phyloP scores from a whole-genome alignment of 2,329 filamentous ascomycete species.

The Aspergillus phoenicis region DNA sequence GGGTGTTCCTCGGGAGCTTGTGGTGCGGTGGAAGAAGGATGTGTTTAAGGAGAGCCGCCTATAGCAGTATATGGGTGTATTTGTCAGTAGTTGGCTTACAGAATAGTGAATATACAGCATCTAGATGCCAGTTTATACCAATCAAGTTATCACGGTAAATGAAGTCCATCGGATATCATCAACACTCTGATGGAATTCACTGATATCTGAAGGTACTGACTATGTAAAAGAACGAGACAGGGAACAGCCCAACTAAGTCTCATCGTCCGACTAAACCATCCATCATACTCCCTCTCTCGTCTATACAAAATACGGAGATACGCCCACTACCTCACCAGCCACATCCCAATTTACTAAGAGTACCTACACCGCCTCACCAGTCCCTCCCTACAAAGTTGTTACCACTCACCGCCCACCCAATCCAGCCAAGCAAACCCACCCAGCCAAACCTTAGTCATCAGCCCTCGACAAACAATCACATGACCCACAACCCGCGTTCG shows the following conservation, averaged over 20 bases:
- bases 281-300: too few relatives aligned
- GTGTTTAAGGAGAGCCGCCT: conserved; percentile 43
- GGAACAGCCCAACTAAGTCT: too few relatives aligned
- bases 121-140: too few relatives aligned
- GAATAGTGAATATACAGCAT: not conserved
- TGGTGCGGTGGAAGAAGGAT: conserved; percentile 54
- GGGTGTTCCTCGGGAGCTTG: conserved; percentile 59
- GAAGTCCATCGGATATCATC: too few relatives aligned
- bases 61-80: conserved; percentile 13
- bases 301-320: too few relatives aligned
- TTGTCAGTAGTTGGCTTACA: too few relatives aligned
- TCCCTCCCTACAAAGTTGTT: too few relatives aligned
- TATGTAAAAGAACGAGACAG: too few relatives aligned
- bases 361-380: not conserved
- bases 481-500: conserved; percentile 43
- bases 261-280: too few relatives aligned
- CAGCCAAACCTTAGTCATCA: conserved; percentile 21
- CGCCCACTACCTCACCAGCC: not conserved
- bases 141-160: too few relatives aligned
- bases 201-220: too few relatives aligned
- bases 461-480: conserved; percentile 45
- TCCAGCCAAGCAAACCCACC: conserved; percentile 1
- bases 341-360: not conserved
- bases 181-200: too few relatives aligned
- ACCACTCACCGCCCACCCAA: not conserved